phyloP scores from a whole-genome alignment of 2,329 filamentous ascomycete species.

The Pseudogymnoascus verrucosus region DNA sequence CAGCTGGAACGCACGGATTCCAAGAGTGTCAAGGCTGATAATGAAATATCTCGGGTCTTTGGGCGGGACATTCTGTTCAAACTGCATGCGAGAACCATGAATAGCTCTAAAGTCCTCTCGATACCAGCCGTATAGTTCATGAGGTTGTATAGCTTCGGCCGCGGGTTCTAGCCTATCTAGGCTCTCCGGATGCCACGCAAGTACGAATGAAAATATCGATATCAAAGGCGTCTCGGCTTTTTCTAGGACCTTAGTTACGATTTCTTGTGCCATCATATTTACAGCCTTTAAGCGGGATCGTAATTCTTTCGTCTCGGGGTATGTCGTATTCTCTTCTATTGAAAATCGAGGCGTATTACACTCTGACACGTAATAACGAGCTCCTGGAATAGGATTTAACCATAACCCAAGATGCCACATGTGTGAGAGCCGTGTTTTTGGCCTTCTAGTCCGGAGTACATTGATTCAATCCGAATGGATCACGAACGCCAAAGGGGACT shows the following conservation, averaged over 20 bases:
- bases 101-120: background rate
- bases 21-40: slow-evolving; percentile 1
- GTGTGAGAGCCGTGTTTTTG: background rate
- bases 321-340: background rate
- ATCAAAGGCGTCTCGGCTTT: background rate
- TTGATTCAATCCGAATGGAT: background rate
- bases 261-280: background rate
- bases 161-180: background rate
- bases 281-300: background rate
- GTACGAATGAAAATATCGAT: background rate
- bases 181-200: background rate
- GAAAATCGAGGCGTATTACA: background rate
- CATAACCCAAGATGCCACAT: slow-evolving; percentile 4
- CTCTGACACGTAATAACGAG: background rate
- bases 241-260: background rate
- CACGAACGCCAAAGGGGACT: background rate
- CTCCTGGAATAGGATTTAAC: slow-evolving; percentile 1
- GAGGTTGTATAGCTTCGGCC: background rate
- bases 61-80: background rate
- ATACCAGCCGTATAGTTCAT: background rate
- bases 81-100: background rate
- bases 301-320: background rate
- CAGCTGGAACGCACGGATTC: background rate
- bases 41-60: background rate
- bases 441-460: background rate